A percentile compares a stretch with the other conserved stretches of the same genome.
phyloP scores from a whole-genome alignment of 192 early-diverging fungal genomes.

The Anaeromyces robustus region DNA sequence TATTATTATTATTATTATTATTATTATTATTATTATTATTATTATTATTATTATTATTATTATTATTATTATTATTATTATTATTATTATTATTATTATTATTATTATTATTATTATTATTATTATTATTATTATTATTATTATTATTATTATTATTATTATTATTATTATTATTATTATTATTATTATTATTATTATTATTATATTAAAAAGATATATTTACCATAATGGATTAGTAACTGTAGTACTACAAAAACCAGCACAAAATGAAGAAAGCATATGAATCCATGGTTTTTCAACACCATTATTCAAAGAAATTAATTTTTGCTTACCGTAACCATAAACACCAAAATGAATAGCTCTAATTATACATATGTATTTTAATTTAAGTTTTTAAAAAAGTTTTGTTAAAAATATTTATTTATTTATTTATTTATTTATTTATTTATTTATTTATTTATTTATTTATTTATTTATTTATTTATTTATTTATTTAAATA shows the following conservation, averaged over 20 bases:
- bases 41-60: not conserved
- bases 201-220: not conserved
- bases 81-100: not conserved
- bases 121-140: not conserved
- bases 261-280: conserved; percentile 56
- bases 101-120: not conserved
- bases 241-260: conserved; percentile 55
- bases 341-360: conserved; percentile 90
- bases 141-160: not conserved
- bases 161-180: not conserved
- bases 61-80: not conserved
- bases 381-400: too few species aligned
- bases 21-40: not conserved
- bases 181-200: not conserved
- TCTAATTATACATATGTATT: too few species aligned
- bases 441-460: too few species aligned
- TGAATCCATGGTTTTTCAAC: conserved; percentile 66
- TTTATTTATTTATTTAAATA: too few species aligned
- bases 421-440: too few species aligned
- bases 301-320: conserved; percentile 58
- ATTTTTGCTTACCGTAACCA: conserved; percentile 68
- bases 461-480: too few species aligned
- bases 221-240: conserved; percentile 86
- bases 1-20: not conserved
- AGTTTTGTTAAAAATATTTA: too few species aligned